These are phyloP conservation scores for Rubus parviflorus DNA, from an alignment of 306 rosid species.

Conservation along the genomic window DNA sequence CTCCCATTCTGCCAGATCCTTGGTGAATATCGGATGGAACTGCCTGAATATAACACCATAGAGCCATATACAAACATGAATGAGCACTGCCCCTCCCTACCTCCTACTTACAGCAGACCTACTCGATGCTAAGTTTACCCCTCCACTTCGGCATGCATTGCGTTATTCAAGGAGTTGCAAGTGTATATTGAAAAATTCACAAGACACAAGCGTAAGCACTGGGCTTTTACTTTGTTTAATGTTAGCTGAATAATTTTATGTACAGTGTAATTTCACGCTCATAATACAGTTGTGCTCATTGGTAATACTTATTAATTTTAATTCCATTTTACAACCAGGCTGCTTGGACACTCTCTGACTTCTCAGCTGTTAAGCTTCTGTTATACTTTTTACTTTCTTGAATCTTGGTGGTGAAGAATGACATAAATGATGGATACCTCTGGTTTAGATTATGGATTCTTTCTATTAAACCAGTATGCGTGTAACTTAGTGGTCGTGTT, in stretches of 20 bases:
- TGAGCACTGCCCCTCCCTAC: conserved; percentile 88
- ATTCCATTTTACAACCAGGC: not conserved
- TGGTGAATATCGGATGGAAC: conserved; percentile 88
- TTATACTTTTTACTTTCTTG: not conserved
- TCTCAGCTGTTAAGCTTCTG: too few species aligned
- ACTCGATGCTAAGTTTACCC: conserved; percentile 39
- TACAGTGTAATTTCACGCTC: not conserved
- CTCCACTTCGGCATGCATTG: not conserved
- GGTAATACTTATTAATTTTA: not conserved
- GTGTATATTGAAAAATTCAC: not conserved
- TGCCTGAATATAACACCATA: conserved; percentile 80
- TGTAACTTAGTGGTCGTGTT: too few species aligned
- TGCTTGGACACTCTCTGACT: too few species aligned
- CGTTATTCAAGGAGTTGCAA: not conserved
- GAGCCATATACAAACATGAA: conserved; percentile 89
- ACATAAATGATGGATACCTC: not conserved
- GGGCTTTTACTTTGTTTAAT: not conserved
- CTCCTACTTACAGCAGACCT: conserved; percentile 78
- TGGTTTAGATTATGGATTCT: not conserved
- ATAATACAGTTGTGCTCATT: not conserved
- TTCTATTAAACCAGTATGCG: not conserved
- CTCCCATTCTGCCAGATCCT: conserved; percentile 97
- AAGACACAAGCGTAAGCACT: not conserved
- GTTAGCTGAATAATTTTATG: not conserved
- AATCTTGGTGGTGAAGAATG: not conserved